Percentiles rank a stretch among this genome's conserved stretches.
These are phyloP conservation scores for Sphaerulina vaccinii DNA, from an alignment of 2,329 filamentous ascomycete species.

Conservation along the genomic window DNA sequence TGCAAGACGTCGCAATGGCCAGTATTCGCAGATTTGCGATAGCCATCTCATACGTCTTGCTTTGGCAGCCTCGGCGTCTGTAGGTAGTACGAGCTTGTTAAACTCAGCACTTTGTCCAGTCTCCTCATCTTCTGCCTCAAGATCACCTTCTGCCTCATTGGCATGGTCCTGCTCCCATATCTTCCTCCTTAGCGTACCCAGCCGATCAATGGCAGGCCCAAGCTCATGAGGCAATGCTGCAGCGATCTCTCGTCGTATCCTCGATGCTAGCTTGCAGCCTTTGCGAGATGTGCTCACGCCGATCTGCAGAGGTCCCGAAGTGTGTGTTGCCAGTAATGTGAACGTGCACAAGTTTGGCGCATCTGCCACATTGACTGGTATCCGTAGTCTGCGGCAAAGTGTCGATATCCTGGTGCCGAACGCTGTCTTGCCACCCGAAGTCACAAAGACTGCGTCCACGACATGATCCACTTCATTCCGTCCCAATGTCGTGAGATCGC, in stretches of 20 bases:
- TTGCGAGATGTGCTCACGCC: constrained; percentile 93
- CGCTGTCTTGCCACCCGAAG: constrained; percentile 53
- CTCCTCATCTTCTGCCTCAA: constrained; percentile 57
- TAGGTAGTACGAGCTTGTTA: constrained; percentile 75
- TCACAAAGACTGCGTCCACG: constrained; percentile 93
- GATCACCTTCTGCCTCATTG: constrained; percentile 46
- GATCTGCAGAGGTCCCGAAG: constrained; percentile 87
- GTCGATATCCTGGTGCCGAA: constrained; percentile 63
- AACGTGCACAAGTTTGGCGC: constrained; percentile 84
- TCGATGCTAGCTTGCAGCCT: constrained; percentile 88
- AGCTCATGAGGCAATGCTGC: constrained; percentile 72
- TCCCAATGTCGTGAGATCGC: constrained; percentile 73
- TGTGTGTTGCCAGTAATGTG: constrained; percentile 81
- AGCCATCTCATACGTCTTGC: constrained; percentile 88
- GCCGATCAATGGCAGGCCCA: constrained; percentile 70
- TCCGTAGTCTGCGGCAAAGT: constrained; percentile 74
- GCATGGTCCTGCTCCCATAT: constrained; percentile 74
- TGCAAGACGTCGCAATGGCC: constrained; percentile 82
- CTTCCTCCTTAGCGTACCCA: constrained; percentile 70
- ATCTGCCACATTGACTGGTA: constrained; percentile 92
- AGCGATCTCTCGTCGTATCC: constrained; percentile 85
- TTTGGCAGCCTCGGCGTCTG: constrained; percentile 71
- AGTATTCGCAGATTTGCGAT: constrained; percentile 96
- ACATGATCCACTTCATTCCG: constrained; percentile 72
- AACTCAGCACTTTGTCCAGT: constrained; percentile 76